Base-by-base conservation (phyloP, 768 basidiomycete genomes). In the Leccinum ochraceum region DNA sequence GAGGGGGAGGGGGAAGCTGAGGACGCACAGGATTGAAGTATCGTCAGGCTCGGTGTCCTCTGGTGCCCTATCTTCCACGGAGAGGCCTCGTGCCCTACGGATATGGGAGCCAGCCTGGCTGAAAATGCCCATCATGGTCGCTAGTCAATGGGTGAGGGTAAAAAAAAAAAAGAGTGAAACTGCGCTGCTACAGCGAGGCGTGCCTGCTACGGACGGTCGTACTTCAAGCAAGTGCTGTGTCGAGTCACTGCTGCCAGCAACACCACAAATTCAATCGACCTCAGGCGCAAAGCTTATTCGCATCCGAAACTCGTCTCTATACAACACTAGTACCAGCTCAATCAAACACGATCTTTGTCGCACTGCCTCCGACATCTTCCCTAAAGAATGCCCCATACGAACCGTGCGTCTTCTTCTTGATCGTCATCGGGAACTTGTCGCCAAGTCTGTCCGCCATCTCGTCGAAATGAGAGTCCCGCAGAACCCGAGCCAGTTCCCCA, bases 371-470 rank as follows among this genome's bases (percentile, higher is more conserved):
- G 50, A 80, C 75, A 61, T 80, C 81, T 65, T 90, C 86, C 58
- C 88, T 74, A 74, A 83, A 94, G 75, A 93, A 94, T 6, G 90
- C 91, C 5, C 95, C 95, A 67, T 97, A 98, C 46, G 85, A 89
- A 20, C 92, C 79, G 68, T 98, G 95, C 66, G 89, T 85, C 81
- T 87, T 93, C 82, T 98, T 98, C 81, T 96, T 97, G 78, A 98
- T 94, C 60, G 95, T 92, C 84, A 95, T 93, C 54, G 94, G 94
- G 80, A 97, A 98, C 68, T 88, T 87, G 60, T 87, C n/a, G 5
- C 44, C 85, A 76, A 97, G 78, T 26, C 59, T 66, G 56, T 74
- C 72, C 6, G 76, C 87, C 65, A 90, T 86, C 53, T 87, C 84
- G 59, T 89, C 85, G 63, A 91, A 92, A 32, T 90, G 92, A 50